These are phyloP conservation scores for Colletotrichum melonis DNA, from an alignment of 2,329 filamentous ascomycete genomes.

Conservation along the genomic window DNA sequence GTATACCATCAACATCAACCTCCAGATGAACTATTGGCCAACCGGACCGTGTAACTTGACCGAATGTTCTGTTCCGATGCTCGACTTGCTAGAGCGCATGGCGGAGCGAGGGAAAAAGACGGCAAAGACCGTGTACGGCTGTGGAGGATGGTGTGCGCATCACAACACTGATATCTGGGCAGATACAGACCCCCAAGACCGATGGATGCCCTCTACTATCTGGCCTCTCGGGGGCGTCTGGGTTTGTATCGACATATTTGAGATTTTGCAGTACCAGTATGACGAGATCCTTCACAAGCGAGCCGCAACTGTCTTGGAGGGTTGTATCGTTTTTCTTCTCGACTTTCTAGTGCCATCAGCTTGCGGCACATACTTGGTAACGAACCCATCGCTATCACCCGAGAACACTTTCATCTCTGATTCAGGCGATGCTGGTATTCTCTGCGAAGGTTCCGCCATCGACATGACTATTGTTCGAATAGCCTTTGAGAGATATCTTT, in stretches of 20 bases:
- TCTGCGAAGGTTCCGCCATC: constrained; percentile 57
- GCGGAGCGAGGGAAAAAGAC: constrained; percentile 45
- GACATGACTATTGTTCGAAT: constrained; percentile 48
- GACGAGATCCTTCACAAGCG: constrained; percentile 40
- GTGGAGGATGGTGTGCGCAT: constrained; percentile 46
- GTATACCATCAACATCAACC: constrained; percentile 58
- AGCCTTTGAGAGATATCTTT: constrained; percentile 39
- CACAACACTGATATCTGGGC: constrained; percentile 52
- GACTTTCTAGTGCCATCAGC: constrained; percentile 40
- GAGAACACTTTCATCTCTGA: constrained; percentile 40
- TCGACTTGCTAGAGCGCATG: constrained; percentile 49
- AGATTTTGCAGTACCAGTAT: constrained; percentile 50
- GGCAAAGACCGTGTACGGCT: constrained; percentile 46
- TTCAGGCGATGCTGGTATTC: constrained; percentile 50
- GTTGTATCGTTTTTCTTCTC: constrained; percentile 45
- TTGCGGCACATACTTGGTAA: constrained; percentile 41
- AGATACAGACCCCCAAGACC: constrained; percentile 48
- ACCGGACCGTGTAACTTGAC: constrained; percentile 33
- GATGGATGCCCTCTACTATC: constrained; percentile 45
- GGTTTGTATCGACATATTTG: constrained; percentile 52
- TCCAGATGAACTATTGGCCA: constrained; percentile 56
- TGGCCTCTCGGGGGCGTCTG: constrained; percentile 55
- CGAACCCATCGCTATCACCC: constrained; percentile 42
- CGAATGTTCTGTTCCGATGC: constrained; percentile 26
- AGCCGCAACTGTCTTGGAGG: constrained; percentile 43